Evolutionary conservation across 2,329 filamentous ascomycete genomes (phyloP).

Genomic region (Sclerotinia trifoliorum): DNA sequence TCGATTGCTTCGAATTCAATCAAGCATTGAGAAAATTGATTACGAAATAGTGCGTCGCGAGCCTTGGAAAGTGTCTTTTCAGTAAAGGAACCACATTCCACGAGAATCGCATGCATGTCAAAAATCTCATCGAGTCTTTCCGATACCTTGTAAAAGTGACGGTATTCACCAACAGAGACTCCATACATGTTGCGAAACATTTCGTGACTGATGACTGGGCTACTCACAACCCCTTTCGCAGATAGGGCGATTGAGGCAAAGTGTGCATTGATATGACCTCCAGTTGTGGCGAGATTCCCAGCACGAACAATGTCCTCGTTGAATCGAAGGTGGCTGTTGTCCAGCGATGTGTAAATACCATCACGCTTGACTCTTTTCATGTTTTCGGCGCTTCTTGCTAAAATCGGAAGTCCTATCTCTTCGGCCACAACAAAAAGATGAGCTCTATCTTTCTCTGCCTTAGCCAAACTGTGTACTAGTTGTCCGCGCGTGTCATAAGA

Average conservation of each 20-base stretch:
- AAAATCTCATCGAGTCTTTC: slow-evolving; percentile 3
- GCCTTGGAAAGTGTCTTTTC: not conserved
- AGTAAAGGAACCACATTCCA: slow-evolving; percentile 11
- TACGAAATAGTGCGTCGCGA: not conserved
- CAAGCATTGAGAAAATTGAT: not conserved
- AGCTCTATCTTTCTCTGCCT: not conserved
- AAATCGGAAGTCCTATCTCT: not conserved
- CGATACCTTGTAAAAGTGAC: not conserved
- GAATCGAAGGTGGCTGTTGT: not conserved
- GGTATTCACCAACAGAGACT: slow-evolving; percentile 8
- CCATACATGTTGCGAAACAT: slow-evolving; percentile 13
- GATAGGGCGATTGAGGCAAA: not conserved
- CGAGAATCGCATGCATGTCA: slow-evolving; percentile 3
- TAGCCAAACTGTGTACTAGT: not conserved
- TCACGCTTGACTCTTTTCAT: slow-evolving; percentile 4
- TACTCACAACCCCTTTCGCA: not conserved
- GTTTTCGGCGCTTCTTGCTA: not conserved
- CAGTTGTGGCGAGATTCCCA: not conserved
- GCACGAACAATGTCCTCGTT: not conserved
- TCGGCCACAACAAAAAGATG: not conserved
- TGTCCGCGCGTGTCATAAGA: not conserved
- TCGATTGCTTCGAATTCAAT: slow-evolving; percentile 1
- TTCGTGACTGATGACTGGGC: not conserved
- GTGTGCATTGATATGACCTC: slow-evolving; percentile 11
- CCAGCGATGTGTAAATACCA: not conserved